Base-by-base conservation (phyloP, 768 basidiomycete genomes). In the Fomitopsis pulvina region DNA sequence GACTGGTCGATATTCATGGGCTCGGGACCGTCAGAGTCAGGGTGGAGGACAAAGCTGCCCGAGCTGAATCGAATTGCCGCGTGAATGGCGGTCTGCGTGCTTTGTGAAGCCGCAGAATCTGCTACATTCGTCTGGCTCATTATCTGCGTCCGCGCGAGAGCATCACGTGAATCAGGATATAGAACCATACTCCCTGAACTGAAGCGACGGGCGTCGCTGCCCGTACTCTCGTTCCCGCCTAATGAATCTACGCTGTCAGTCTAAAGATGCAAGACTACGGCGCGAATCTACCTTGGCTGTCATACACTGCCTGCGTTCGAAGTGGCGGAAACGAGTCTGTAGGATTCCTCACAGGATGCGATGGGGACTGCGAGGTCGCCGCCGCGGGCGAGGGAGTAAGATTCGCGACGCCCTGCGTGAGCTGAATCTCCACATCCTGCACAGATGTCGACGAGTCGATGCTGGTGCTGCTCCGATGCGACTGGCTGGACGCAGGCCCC, bases 381-480 rank as follows among this genome's bases (percentile, higher is more conserved):
- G 24, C 14, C 4, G 50, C 4, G 6, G 48, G 48, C 3, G 52
- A 56, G 2, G 37, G 24, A 14, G 24, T 37, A 2, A 37, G 4
- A 20, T 41, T 37, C 30, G 27, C 41, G 30, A 49, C 10, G 1
- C 37, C 21, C 48, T 52, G 49, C 14, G 57, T 57, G 27, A 57
- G 52, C 22, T 47, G 50, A 3, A 50, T 45, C 45, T 57, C 53
- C n/a, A 57, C 51, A 7, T 54, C 57, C 18, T 52, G 53, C 5
- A 52, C 48, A 4, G 57, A 57, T 8, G 27, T 41, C 5, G 46
- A 27, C 1, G 56, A 57, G 4, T 21, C 41, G 3, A 27, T n/a
- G 7, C 11, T 42, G 1, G 50, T 30, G 25, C 50, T 55, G 20
- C 6, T 26, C n/a, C 40, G 28, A 24, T 42, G 41, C 37, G 41